Conservation (phyloP, 2,329 filamentous ascomycete genomes). For the Metarhizium sp. region DNA sequence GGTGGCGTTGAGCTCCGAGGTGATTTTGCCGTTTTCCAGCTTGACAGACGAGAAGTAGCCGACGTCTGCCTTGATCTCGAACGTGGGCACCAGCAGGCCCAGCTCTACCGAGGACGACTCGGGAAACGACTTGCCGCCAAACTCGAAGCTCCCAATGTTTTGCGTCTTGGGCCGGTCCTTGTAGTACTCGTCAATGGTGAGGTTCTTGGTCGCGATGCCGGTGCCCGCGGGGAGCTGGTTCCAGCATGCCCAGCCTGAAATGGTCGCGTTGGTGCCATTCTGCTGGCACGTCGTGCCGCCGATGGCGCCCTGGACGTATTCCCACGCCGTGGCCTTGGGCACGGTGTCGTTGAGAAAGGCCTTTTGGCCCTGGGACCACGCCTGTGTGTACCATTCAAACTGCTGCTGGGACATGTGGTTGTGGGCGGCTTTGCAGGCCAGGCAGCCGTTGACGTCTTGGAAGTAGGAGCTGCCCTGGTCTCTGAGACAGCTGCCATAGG, state of each 20-base stretch:
- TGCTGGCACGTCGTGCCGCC: background rate
- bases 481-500: background rate
- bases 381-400: background rate
- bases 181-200: background rate
- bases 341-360: background rate
- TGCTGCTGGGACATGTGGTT: background rate
- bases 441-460: background rate
- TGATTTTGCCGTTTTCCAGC: background rate
- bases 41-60: background rate
- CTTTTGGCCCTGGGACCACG: background rate
- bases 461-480: background rate
- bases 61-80: background rate
- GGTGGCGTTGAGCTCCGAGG: background rate
- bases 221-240: background rate
- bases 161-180: background rate
- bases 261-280: no score
- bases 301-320: background rate
- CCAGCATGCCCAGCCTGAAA: background rate
- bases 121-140: background rate
- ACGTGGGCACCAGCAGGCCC: background rate
- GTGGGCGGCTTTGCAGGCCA: background rate
- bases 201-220: background rate
- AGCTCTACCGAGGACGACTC: background rate
- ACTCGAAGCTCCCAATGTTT: background rate
- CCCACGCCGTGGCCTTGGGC: background rate